These are phyloP conservation scores for Adansonia grandidieri DNA, from an alignment of 441 rosid species.

Conservation along the genomic window DNA sequence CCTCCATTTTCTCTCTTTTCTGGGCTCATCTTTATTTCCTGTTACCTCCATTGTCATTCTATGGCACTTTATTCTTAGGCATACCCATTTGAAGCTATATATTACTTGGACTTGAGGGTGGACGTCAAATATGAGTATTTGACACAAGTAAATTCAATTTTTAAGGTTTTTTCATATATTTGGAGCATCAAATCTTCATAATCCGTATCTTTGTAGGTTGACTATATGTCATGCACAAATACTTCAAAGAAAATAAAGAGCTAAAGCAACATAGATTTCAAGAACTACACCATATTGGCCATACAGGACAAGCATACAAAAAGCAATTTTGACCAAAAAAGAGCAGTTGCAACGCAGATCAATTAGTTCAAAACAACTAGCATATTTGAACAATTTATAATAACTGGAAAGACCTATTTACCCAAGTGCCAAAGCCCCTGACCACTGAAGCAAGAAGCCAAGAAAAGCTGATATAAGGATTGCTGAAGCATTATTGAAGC, in stretches of 20 bases:
- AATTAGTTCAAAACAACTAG: background rate
- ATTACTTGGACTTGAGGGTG: too few relatives aligned
- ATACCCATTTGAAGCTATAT: too few relatives aligned
- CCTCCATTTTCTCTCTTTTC: too few relatives aligned
- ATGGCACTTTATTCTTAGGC: too few relatives aligned
- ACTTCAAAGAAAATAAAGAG: background rate
- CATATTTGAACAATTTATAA: background rate
- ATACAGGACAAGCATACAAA: background rate
- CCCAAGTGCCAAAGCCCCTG: slow-evolving; percentile 81
- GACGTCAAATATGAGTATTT: too few relatives aligned
- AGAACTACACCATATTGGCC: background rate
- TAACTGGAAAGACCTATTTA: slow-evolving; percentile 22
- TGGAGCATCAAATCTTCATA: background rate
- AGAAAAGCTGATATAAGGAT: slow-evolving; percentile 64
- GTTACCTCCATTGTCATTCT: too few relatives aligned
- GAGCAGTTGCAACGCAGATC: background rate
- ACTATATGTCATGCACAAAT: background rate
- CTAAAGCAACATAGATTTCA: background rate
- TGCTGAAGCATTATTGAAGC: slow-evolving; percentile 44
- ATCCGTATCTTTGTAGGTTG: background rate
- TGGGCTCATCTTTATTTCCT: too few relatives aligned
- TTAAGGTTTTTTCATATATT: too few relatives aligned
- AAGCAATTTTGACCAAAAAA: background rate
- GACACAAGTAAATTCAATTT: too few relatives aligned
- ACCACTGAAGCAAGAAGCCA: slow-evolving; percentile 84